A percentile compares a stretch with the other conserved stretches of the same genome.
phyloP scores from a whole-genome alignment of 208 protist genomes.

The Crithidia mellificae region DNA sequence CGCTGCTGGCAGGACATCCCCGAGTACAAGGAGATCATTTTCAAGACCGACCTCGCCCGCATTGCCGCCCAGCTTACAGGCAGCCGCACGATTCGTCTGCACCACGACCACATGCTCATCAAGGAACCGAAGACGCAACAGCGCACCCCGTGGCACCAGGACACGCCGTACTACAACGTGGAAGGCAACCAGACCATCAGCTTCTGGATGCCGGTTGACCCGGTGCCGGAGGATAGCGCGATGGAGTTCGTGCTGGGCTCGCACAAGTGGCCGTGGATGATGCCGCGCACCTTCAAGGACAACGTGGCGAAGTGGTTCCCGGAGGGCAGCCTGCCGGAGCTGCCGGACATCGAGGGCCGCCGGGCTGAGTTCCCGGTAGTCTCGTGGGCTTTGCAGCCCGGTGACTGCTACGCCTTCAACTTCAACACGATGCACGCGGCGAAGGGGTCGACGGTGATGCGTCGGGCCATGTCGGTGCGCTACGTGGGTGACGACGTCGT shows the following conservation, averaged over 20 bases:
- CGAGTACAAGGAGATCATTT: conserved; percentile 48
- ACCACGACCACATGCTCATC: conserved; percentile 51
- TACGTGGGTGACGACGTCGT: conserved; percentile 45
- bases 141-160: conserved; percentile 53
- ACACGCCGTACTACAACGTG: conserved; percentile 59
- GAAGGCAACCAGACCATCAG: conserved; percentile 49
- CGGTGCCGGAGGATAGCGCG: conserved; percentile 37
- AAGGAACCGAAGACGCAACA: conserved; percentile 50
- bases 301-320: conserved; percentile 52
- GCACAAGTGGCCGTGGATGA: conserved; percentile 47
- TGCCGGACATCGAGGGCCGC: conserved; percentile 38
- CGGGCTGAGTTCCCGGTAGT: conserved; percentile 34
- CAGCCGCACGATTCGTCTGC: conserved; percentile 38
- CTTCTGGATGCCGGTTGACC: conserved; percentile 53
- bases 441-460: conserved; percentile 35
- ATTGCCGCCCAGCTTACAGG: conserved; percentile 35
- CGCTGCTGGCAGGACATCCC: conserved; percentile 46
- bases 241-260: conserved; percentile 52
- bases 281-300: conserved; percentile 54
- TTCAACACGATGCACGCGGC: conserved; percentile 44
- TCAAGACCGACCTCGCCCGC: conserved; percentile 31
- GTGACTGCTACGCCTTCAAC: conserved; percentile 46
- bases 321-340: conserved; percentile 40
- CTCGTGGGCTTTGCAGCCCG: conserved; percentile 35
- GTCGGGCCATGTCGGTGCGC: conserved; percentile 43